Percentiles rank a stretch among this genome's conserved stretches.
Evolutionary conservation across 192 early-diverging fungal genomes (phyloP).

Genomic region (Linnemannia exigua): DNA sequence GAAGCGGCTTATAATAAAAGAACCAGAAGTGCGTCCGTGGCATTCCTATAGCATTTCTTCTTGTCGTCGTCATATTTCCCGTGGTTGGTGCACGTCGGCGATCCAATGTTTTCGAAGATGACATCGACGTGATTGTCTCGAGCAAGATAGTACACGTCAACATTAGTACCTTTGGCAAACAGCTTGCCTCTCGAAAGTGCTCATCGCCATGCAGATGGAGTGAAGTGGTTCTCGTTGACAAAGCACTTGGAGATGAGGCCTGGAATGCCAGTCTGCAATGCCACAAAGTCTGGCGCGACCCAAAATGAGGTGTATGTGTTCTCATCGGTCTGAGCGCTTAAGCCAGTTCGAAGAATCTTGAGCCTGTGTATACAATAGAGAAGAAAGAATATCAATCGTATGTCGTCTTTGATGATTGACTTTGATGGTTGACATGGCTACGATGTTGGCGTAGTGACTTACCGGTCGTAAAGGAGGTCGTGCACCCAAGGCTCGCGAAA

Average conservation of each 20-base stretch:
- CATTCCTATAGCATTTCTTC: constrained; percentile 23
- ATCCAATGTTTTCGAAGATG: constrained; percentile 22
- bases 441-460: not conserved
- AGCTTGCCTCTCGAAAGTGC: not conserved
- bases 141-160: constrained; percentile 2
- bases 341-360: not conserved
- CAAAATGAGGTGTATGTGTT: constrained; percentile 18
- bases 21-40: constrained; percentile 28
- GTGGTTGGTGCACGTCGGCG: constrained; percentile 9
- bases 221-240: constrained; percentile 8
- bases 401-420: not conserved
- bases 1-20: no score
- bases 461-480: constrained; percentile 31
- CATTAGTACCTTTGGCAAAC: constrained; percentile 8
- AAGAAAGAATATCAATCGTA: not conserved
- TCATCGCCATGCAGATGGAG: not conserved
- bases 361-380: not conserved
- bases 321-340: not conserved
- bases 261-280: constrained; percentile 12
- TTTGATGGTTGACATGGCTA: not conserved
- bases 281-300: constrained; percentile 6
- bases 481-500: constrained; percentile 30
- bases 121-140: not conserved
- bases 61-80: constrained; percentile 24
- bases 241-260: not conserved